phyloP scores from a whole-genome alignment of 2,329 filamentous ascomycete genomes.

The Tolypocladium tropicale region DNA sequence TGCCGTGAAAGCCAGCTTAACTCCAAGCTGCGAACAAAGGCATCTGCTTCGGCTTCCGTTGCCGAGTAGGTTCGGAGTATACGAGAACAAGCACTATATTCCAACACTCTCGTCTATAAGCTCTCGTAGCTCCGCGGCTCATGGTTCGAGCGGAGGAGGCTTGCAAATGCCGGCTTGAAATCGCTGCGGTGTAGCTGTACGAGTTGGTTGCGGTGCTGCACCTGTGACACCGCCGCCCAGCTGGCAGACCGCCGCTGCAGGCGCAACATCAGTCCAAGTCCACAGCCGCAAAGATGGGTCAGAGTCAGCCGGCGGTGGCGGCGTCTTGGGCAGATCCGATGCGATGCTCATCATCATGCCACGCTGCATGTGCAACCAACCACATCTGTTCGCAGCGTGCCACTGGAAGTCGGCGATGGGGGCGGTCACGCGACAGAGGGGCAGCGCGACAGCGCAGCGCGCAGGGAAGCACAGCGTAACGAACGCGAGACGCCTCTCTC shows the following conservation, averaged over 20 bases:
- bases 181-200: neutral
- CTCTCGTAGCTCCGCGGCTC: neutral
- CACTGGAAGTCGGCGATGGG: neutral
- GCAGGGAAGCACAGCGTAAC: neutral
- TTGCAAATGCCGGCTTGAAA: constrained; percentile 4
- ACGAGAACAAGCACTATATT: too few relatives aligned
- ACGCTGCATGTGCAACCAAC: neutral
- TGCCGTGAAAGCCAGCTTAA: too few relatives aligned
- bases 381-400: neutral
- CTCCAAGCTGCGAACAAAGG: too few relatives aligned
- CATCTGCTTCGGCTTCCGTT: too few relatives aligned
- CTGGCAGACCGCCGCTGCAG: neutral
- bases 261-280: neutral
- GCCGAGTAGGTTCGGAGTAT: too few relatives aligned
- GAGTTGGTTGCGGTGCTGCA: too few relatives aligned
- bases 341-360: neutral
- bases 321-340: too few relatives aligned
- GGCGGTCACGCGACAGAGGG: neutral
- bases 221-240: neutral
- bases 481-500: neutral
- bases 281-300: neutral
- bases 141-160: constrained; percentile 4
- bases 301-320: too few relatives aligned
- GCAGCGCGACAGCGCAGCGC: neutral
- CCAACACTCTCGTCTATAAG: too few relatives aligned